Base-by-base conservation (phyloP, 139 green algal genomes). In the Penium margaritaceum region DNA sequence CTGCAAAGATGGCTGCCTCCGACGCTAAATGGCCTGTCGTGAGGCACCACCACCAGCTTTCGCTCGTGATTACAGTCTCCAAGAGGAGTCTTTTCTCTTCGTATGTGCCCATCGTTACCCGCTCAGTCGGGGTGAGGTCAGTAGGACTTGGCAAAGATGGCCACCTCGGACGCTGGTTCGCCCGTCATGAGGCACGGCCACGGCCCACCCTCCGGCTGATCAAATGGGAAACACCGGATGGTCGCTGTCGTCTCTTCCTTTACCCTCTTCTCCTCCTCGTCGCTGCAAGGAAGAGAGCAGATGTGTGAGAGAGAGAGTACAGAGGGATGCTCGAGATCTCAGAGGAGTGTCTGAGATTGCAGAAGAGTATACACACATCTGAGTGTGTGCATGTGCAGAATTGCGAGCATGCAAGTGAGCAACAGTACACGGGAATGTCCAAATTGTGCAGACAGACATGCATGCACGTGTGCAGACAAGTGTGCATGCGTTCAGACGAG, bases 81-180 rank as follows among this genome's bases (percentile, higher is more conserved):
- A n/a, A n/a, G n/a, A n/a, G n/a, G n/a, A n/a, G n/a, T n/a, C n/a
- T n/a, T n/a, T n/a, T n/a, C n/a, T n/a, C n/a, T n/a, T n/a, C n/a
- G n/a, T n/a, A n/a, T n/a, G n/a, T n/a, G n/a, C n/a, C n/a, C n/a
- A n/a, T n/a, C n/a, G n/a, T n/a, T n/a, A n/a, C n/a, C n/a, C n/a
- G n/a, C n/a, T n/a, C n/a, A n/a, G n/a, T n/a, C n/a, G n/a, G n/a
- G n/a, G n/a, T n/a, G n/a, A n/a, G n/a, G n/a, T 88, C 79, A 99
- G 63, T 99, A 98, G 1, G 87, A 87, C 79, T 96, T 97, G 1
- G 93, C 89, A 82, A 99, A 99, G 34, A 99, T 88, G 38, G 91
- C 91, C 9, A 96, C 91, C 79, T 96, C 89, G 1, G 79, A 53
- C 14, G 91, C 91, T 0, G 78, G 68, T 46, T 78, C 3, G 7